A percentile compares a stretch with the other conserved stretches of the same genome.
Evolutionary conservation across 768 basidiomycete species (phyloP).

Genomic region (Gloeostereum incarnatum): DNA sequence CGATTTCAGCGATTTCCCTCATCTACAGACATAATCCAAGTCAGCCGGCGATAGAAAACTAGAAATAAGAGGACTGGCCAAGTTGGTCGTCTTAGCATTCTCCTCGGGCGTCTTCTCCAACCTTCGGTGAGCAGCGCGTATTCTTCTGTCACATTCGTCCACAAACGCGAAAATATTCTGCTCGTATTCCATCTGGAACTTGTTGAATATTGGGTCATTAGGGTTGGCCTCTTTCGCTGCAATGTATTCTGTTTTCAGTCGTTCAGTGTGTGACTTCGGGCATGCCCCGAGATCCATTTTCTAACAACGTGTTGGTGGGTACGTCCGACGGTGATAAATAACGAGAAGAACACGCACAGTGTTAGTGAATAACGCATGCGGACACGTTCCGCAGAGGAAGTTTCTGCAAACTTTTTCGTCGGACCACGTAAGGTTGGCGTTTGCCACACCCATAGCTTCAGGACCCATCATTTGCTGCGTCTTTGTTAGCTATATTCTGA

Average conservation of each 20-base stretch:
- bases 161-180: conserved; percentile 93
- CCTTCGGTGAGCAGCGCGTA: conserved; percentile 86
- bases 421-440: conserved; percentile 86
- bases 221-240: conserved; percentile 71
- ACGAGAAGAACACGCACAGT: conserved; percentile 52
- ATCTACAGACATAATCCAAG: conserved; percentile 40
- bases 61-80: conserved; percentile 39
- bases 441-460: conserved; percentile 95
- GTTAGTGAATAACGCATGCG: conserved; percentile 95
- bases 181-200: conserved; percentile 95
- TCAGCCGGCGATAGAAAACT: conserved; percentile 2
- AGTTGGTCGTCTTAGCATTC: conserved; percentile 96
- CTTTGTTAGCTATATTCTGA: conserved; percentile 5
- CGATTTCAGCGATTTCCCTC: conserved; percentile 99
- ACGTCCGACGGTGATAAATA: conserved; percentile 4
- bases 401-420: conserved; percentile 98
- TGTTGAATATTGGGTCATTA: conserved; percentile 69
- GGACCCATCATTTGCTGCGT: conserved; percentile 99
- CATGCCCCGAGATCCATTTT: conserved; percentile 99
- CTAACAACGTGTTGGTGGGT: conserved; percentile 28
- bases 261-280: conserved; percentile 92
- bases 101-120: conserved; percentile 99
- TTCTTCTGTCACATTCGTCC: conserved; percentile 96
- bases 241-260: conserved; percentile 84
- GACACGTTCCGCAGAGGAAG: conserved; percentile 97